Conservation (phyloP, 1,139 yeast genomes). For the Candida pseudoviswanathii region DNA sequence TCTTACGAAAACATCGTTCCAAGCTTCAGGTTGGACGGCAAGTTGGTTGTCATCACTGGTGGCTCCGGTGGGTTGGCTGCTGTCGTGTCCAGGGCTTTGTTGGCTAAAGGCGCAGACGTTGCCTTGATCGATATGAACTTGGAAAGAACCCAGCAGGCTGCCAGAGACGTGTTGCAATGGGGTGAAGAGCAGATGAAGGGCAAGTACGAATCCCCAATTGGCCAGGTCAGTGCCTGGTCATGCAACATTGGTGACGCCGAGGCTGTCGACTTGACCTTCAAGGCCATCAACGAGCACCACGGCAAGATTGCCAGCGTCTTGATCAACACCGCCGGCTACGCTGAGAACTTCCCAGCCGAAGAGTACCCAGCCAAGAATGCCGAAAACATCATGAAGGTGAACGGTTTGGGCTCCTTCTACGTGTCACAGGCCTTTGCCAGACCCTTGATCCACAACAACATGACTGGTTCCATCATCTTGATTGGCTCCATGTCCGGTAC, state of each 20-base stretch:
- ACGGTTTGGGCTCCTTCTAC: conserved; percentile 75
- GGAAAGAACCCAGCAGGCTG: conserved; percentile 61
- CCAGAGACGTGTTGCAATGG: conserved; percentile 59
- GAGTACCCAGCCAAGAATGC: conserved; percentile 75
- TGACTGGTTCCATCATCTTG: conserved; percentile 48
- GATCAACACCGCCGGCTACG: conserved; percentile 82
- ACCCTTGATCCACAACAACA: conserved; percentile 61
- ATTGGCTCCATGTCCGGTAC: conserved; percentile 54
- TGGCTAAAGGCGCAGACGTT: conserved; percentile 72
- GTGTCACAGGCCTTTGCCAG: conserved; percentile 64
- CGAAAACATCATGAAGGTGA: conserved; percentile 69
- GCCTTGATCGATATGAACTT: conserved; percentile 76
- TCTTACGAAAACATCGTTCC: conserved; percentile 51
- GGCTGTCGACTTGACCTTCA: conserved; percentile 57
- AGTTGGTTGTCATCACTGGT: conserved; percentile 75
- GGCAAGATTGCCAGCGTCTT: conserved; percentile 63
- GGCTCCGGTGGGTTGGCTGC: conserved; percentile 82
- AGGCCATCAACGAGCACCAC: conserved; percentile 56
- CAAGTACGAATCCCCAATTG: conserved; percentile 38
- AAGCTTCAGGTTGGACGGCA: conserved; percentile 66
- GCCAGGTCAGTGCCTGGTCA: conserved; percentile 66
- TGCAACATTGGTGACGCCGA: conserved; percentile 74
- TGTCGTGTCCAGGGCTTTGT: conserved; percentile 65
- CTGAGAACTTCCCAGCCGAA: conserved; percentile 76
- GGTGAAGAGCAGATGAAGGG: conserved; percentile 50